These are phyloP conservation scores for Colletotrichum noveboracense DNA, from an alignment of 2,329 filamentous ascomycete genomes.

Conservation along the genomic window DNA sequence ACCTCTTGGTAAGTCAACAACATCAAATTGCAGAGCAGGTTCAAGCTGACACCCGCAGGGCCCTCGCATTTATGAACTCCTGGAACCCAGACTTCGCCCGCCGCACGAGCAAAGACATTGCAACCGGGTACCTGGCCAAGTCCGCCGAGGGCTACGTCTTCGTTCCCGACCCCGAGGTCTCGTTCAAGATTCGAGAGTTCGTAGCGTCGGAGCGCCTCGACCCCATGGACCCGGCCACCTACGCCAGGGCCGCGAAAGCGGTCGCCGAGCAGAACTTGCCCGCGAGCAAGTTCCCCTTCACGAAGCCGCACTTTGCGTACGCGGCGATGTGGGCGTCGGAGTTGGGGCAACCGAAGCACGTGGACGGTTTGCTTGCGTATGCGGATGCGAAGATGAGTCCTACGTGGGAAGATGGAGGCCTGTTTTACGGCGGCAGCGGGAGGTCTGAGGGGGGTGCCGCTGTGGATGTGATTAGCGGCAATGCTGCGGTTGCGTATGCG, in stretches of 20 bases:
- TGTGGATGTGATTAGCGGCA: conserved; percentile 41
- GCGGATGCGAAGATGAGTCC: conserved; percentile 32
- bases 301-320: conserved; percentile 28
- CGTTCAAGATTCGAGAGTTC: neutral
- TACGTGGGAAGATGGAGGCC: conserved; percentile 36
- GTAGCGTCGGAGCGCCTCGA: neutral
- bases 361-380: conserved; percentile 28
- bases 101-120: neutral
- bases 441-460: conserved; percentile 26
- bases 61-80: conserved; percentile 37
- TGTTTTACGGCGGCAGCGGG: conserved; percentile 35
- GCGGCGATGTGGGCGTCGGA: conserved; percentile 38
- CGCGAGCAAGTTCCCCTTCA: neutral
- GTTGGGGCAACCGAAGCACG: conserved; percentile 24
- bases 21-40: rapidly evolving
- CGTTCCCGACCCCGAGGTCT: neutral
- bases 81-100: conserved; percentile 36
- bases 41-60: neutral
- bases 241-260: neutral
- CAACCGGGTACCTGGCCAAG: neutral
- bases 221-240: neutral
- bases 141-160: neutral
- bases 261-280: neutral
- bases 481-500: conserved; percentile 38
- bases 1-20: neutral